Base-by-base conservation (phyloP, 169 alveolate genomes). In the Theileria orientalis region DNA sequence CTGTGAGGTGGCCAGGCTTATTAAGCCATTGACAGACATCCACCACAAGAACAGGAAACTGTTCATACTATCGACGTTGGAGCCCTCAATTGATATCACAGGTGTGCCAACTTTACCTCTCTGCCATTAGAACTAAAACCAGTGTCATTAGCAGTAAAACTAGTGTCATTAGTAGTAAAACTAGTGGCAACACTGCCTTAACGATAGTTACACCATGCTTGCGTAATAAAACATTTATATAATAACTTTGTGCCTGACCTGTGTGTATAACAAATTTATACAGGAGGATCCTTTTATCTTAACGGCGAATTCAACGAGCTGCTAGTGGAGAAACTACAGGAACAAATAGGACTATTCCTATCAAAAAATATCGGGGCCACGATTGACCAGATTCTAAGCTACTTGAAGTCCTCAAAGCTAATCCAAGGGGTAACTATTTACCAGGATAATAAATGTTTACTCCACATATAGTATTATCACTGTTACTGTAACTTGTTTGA, bases 201-300 rank as follows among this genome's bases (percentile, higher is more conserved):
- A n/a, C n/a, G n/a, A n/a, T n/a, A n/a, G n/a, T n/a, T n/a, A n/a
- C n/a, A n/a, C n/a, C n/a, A n/a, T n/a, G n/a, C n/a, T n/a, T n/a
- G n/a, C n/a, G n/a, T n/a, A n/a, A n/a, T n/a, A n/a, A n/a, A n/a
- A n/a, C n/a, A n/a, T n/a, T n/a, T n/a, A n/a, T n/a, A n/a, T n/a
- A n/a, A n/a, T n/a, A n/a, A n/a, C n/a, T n/a, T n/a, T n/a, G n/a
- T n/a, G n/a, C n/a, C n/a, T n/a, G n/a, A n/a, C n/a, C n/a, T n/a
- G n/a, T n/a, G n/a, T n/a, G n/a, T n/a, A n/a, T n/a, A n/a, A n/a
- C n/a, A n/a, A n/a, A n/a, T 9, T n/a, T n/a, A n/a, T n/a, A n/a
- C n/a, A n/a, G 97, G 97, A 3, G 97, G 97, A 0, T 91, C 97
- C 14, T 94, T 94, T 77, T 94, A 94, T 84, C 84, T 84, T 27